Evolutionary conservation across 768 basidiomycete genomes (phyloP).

Genomic region (Naematelia encephala): DNA sequence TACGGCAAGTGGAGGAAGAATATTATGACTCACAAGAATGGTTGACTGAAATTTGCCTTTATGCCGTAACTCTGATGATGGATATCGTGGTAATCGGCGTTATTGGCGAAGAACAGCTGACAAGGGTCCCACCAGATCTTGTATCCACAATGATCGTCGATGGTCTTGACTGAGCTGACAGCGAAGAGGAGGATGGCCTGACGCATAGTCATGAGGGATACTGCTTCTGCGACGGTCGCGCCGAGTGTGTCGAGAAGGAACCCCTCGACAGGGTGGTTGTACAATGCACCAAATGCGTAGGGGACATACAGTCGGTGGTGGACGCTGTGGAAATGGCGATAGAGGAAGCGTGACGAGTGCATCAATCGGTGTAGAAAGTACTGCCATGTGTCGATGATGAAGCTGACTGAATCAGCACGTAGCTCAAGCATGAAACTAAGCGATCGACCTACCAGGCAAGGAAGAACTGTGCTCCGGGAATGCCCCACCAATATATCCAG

Average conservation of each 20-base stretch:
- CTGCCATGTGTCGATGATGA: conserved; percentile 95
- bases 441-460: conserved; percentile 69
- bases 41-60: conserved; percentile 93
- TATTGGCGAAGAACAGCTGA: conserved; percentile 79
- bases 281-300: conserved; percentile 92
- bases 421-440: too few species aligned
- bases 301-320: conserved; percentile 96
- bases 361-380: conserved; percentile 91
- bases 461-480: conserved; percentile 69
- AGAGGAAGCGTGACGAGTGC: conserved; percentile 86
- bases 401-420: conserved; percentile 56
- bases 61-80: conserved; percentile 91
- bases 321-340: conserved; percentile 84
- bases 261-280: conserved; percentile 96
- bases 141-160: conserved; percentile 95
- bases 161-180: conserved; percentile 83
- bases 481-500: conserved; percentile 87
- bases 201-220: conserved; percentile 68
- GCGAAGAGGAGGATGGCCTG: conserved; percentile 81
- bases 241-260: conserved; percentile 83
- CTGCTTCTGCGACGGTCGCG: conserved; percentile 68
- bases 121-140: conserved; percentile 84
- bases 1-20: too few species aligned
- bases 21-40: conserved; percentile 75
- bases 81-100: conserved; percentile 96